phyloP scores from a whole-genome alignment of 1,284 basidiomycete genomes.

The Phlebopus sp. region DNA sequence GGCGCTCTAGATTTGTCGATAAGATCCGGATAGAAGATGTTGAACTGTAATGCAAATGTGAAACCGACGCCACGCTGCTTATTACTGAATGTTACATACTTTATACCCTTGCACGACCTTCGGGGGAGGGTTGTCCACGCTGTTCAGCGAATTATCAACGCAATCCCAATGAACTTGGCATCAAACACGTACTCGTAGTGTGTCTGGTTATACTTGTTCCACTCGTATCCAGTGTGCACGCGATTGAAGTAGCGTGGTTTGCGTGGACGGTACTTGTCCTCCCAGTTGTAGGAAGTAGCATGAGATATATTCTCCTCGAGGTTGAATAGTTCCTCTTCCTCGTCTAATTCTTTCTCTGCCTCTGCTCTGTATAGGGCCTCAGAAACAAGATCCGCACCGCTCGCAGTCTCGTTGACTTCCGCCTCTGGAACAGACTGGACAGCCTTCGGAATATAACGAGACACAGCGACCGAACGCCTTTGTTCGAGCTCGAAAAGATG shows the following conservation, averaged over 20 bases:
- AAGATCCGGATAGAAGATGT: slow-evolving; percentile 93
- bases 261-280: slow-evolving; percentile 97
- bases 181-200: slow-evolving; percentile 88
- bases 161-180: background rate
- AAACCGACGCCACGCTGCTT: slow-evolving; percentile 18
- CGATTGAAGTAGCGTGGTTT: slow-evolving; percentile 99
- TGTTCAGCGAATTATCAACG: slow-evolving; percentile 32
- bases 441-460: slow-evolving; percentile 81
- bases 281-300: slow-evolving; percentile 91
- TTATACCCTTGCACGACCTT: slow-evolving; percentile 99
- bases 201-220: slow-evolving; percentile 99
- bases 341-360: slow-evolving; percentile 89
- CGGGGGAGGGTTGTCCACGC: slow-evolving; percentile 93
- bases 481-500: slow-evolving; percentile 58
- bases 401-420: slow-evolving; percentile 48
- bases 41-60: slow-evolving; percentile 56
- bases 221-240: slow-evolving; percentile 99
- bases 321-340: slow-evolving; percentile 93
- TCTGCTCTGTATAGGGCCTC: slow-evolving; percentile 85
- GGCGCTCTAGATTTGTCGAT: slow-evolving; percentile 97
- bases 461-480: slow-evolving; percentile 74
- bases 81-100: slow-evolving; percentile 39
- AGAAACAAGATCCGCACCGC: slow-evolving; percentile 75
- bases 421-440: slow-evolving; percentile 48
- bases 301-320: slow-evolving; percentile 83